Evolutionary conservation across 106 monocot genomes (phyloP), one percentile per base, ranked within the genome.

Genomic region (Xerophyta viscosa): DNA sequence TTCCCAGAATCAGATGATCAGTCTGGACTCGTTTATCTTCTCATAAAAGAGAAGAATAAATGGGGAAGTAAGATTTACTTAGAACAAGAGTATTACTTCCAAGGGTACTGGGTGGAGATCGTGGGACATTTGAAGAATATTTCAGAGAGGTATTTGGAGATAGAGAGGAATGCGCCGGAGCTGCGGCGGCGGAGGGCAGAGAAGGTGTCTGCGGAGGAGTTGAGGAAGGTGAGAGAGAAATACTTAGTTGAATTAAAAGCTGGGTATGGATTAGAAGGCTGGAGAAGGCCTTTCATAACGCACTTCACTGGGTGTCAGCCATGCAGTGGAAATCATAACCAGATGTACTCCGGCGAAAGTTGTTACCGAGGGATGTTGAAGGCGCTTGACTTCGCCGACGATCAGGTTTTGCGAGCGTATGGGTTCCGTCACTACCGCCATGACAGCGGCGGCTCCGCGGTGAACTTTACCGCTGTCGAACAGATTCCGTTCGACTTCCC

Each of bases 221-320:
- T 2, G 42, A 62, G 17, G 83, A 63, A 24, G 31, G 12, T 37
- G 69, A 30, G 59, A 33, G 69, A 62, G 61, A 29, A 23, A 56
- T 27, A 37, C 3, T n/a, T 61, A 28, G 49, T 48, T 30, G 60
- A 12, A n/a, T 56, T 52, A 26, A 39, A 42, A 50, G 24, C 8
- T 41, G 42, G 26, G 29, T 18, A 41, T 6, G 77, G 69, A 3
- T 6, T 23, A 10, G 12, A 19, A 1, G 66, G 78, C 5, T 49
- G 62, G 82, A 36, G 65, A 41, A 43, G 76, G 66, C 92, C 87
- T 19, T 83, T 92, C 30, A 23, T 92, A 0, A 92, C 92, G 20
- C 92, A 92, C 41, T 92, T 92, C 65, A 80, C 87, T 1, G 92
- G 92, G 10, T 92, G 92, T 52, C 79, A 92, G 60, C 82, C 92